These are phyloP conservation scores for Fusarium gaditjirri DNA, from an alignment of 2,329 filamentous ascomycete genomes.

Conservation along the genomic window DNA sequence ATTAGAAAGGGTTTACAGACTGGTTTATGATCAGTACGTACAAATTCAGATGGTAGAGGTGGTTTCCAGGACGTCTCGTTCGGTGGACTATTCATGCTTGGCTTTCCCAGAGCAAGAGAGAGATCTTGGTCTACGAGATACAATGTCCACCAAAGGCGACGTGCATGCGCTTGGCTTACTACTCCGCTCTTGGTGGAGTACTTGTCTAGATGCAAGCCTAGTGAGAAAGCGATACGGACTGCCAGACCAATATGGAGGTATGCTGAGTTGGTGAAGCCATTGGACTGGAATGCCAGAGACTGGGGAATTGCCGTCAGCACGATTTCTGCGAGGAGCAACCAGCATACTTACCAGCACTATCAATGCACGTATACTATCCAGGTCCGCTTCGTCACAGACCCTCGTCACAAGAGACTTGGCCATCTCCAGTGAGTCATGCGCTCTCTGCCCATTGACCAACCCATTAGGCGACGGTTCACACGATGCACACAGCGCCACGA, in stretches of 20 bases:
- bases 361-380: neutral
- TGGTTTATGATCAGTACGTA: accelerated
- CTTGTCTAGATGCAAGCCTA: accelerated
- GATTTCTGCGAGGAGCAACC: too few relatives aligned
- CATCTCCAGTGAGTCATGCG: neutral
- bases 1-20: accelerated
- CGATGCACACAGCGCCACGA: accelerated
- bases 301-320: neutral
- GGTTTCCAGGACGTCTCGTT: neutral
- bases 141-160: neutral
- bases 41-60: neutral
- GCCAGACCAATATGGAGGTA: neutral
- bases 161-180: accelerated
- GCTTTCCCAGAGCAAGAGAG: neutral
- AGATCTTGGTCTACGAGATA: neutral
- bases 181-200: neutral
- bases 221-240: neutral
- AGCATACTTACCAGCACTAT: neutral
- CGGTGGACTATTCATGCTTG: neutral
- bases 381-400: neutral
- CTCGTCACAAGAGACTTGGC: neutral
- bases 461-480: neutral
- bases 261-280: neutral
- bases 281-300: neutral
- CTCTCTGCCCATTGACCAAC: accelerated